Percentiles rank a stretch among this genome's conserved stretches.
Evolutionary conservation across 225 moss, liverwort and hornwort species (phyloP).

Genomic region (Climacium dendroides): DNA sequence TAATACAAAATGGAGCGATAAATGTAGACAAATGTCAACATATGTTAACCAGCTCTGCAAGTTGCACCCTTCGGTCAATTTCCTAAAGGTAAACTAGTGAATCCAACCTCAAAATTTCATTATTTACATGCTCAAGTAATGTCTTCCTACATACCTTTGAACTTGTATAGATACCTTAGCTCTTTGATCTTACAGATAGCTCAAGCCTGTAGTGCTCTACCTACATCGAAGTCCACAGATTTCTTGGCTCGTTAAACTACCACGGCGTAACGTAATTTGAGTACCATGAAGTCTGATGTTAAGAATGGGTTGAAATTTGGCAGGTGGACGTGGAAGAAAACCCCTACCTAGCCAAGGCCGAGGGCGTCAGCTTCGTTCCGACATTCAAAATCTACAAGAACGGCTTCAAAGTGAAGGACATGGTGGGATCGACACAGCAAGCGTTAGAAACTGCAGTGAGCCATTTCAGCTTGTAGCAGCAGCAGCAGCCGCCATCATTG

Average conservation of each 20-base stretch:
- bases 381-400: slow-evolving; percentile 96
- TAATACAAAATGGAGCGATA: slow-evolving; percentile 88
- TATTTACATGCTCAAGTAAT: not conserved
- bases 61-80: slow-evolving; percentile 72
- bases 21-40: slow-evolving; percentile 68
- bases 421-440: slow-evolving; percentile 68
- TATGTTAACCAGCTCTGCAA: slow-evolving; percentile 81
- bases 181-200: too few relatives aligned
- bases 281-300: not conserved
- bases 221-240: not conserved
- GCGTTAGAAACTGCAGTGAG: slow-evolving; percentile 61
- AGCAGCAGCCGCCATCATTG: not conserved
- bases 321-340: slow-evolving; percentile 94
- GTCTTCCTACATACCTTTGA: not conserved
- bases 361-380: slow-evolving; percentile 73
- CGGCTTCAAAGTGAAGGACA: slow-evolving; percentile 79
- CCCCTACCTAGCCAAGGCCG: slow-evolving; percentile 72
- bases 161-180: too few relatives aligned
- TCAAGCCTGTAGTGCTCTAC: too few relatives aligned
- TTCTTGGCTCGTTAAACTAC: too few relatives aligned
- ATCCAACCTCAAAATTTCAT: not conserved
- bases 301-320: not conserved
- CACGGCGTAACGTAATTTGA: not conserved
- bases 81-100: slow-evolving; percentile 57
- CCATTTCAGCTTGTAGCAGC: slow-evolving; percentile 49